Base-by-base conservation (phyloP, 495 filamentous ascomycete genomes). In the Hyphodiscus hymeniophilus region DNA sequence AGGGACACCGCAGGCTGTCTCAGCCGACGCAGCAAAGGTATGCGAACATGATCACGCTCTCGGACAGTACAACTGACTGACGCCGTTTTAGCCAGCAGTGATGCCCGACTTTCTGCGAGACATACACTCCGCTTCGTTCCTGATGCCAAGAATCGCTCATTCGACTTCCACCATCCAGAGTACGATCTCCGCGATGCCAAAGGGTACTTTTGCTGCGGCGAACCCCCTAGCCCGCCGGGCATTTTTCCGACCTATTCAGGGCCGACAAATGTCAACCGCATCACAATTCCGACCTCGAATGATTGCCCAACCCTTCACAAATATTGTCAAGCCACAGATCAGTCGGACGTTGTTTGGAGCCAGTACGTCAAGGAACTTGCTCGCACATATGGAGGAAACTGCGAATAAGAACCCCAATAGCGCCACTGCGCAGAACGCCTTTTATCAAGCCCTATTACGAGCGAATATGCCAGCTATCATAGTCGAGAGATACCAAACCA, bases 401-500 rank as follows among this genome's bases (percentile, higher is more conserved):
- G 94, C 92, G 30, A 97, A 95, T 63, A 85, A 86, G 67, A 90
- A 94, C 55, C 86, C 92, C 2, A 79, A 73, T 53, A 95, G 84
- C 64, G 78, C 88, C 12, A 83, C 80, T 21, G 82, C 87, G 13
- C 92, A 98, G 65, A 89, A 88, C 65, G 81, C 86, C 17, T 95
- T 98, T 63, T 98, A 98, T 64, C 80, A 88, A 58, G 82, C 87
- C 28, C 77, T 97, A n/a, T 69, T 96, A 18, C 82, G 80, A 54
- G 89, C 89, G 10, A 87, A 94, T 59, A 89, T 95, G 82, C 86
- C 92, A 5, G 82, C 86, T 6, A 95, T 97, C 41, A 71, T 97
- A 23, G 74, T 94, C 33, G 89, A 97, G 61, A 73, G 92, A 55
- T 89, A 94, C 62, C 82, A 87, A 54, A 87, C 80, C 23, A 85